Conservation (phyloP, 192 early-diverging fungal genomes). For the Mortierella hygrophila region DNA sequence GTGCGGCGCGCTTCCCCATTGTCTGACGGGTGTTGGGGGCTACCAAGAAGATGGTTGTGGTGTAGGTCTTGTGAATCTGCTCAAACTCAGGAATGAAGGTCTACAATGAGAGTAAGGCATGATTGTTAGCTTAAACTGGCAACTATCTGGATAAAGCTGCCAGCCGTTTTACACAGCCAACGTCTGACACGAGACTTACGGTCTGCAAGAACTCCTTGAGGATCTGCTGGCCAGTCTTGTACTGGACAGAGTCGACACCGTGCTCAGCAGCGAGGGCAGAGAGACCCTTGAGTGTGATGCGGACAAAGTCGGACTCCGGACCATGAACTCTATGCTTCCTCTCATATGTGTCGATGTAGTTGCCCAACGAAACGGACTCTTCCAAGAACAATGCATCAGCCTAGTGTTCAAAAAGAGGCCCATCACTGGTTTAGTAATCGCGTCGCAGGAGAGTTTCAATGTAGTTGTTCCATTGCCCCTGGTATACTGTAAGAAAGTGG, state of each 20-base stretch:
- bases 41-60: conserved; percentile 46
- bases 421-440: background rate
- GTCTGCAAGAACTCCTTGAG: conserved; percentile 48
- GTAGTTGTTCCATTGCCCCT: background rate
- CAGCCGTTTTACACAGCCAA: background rate
- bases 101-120: background rate
- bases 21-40: conserved; percentile 10
- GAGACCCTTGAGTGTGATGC: conserved; percentile 49
- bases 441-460: background rate
- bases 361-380: conserved; percentile 41
- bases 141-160: too few relatives aligned
- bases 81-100: conserved; percentile 50
- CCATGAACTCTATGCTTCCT: conserved; percentile 23
- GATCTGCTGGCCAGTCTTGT: conserved; percentile 47
- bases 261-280: conserved; percentile 43
- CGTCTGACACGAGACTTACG: background rate
- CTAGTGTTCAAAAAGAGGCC: background rate
- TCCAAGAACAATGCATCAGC: conserved; percentile 56
- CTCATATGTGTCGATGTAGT: conserved; percentile 42
- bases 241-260: conserved; percentile 42
- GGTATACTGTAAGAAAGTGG: background rate
- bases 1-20: background rate
- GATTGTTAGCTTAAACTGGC: background rate
- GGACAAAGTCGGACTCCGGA: conserved; percentile 39
- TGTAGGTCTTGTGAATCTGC: conserved; percentile 53